Evolutionary conservation across 2,329 filamentous ascomycete genomes (phyloP), one percentile per base, ranked within the genome.

Genomic region (Nannizziopsis barbatae): DNA sequence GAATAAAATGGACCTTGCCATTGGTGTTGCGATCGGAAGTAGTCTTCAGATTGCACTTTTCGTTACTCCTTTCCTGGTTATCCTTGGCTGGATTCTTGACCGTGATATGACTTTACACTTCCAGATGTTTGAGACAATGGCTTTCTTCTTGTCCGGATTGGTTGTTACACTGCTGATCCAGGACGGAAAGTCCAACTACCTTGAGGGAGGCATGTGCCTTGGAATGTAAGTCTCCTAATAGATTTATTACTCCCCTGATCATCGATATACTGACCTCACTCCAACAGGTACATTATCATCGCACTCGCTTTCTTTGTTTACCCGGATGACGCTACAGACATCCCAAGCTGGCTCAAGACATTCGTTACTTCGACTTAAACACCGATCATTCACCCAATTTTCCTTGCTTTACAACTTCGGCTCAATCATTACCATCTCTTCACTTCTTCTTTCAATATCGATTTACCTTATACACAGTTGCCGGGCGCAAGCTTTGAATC

Each of bases 41-140:
- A 86, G 82, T 63, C 81, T 90, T 62, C 85, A 90, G 66, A 90
- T 90, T 58, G 84, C 85, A 17, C 73, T 90, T 40, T 80, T 88
- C 39, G 84, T 90, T 42, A 89, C 85, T 1, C 85, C 85, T 0
- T 83, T 84, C 66, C 71, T 90, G 46, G 85, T 90, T 47, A 80
- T 90, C 55, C 73, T 89, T 33, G 85, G 84, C 52, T 90, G 85
- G 85, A 80, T 84, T 56, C 79, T 86, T 65, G 75, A 75, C 47
- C 70, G 79, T 54, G 75, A 79, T 18, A 87, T 88, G 84, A 83
- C 83, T 5, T 73, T 90, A 37, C 83, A 84, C 61, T 92, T 92
- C 60, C 82, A 89, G 69, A 84, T 76, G 2, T 85, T 88, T 58
- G 81, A 87, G 69, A 87, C 84, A 0, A 80, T 88, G 36, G 78